Percentiles rank a stretch among this genome's conserved stretches.
Conservation (phyloP, 192 early-diverging fungal genomes). For the Polychytrium aggregatum region DNA sequence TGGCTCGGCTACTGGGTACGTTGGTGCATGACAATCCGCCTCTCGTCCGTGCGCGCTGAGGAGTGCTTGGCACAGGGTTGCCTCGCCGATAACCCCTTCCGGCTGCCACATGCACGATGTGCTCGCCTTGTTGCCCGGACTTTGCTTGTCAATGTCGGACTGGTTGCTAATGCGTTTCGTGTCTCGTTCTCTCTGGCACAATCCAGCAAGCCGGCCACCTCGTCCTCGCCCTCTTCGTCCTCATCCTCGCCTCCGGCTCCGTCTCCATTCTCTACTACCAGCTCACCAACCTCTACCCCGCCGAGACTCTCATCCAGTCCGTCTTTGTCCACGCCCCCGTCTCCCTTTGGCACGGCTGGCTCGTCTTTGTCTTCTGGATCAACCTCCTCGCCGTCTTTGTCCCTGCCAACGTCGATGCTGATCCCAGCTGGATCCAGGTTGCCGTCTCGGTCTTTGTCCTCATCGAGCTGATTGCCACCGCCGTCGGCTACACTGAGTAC, state of each 20-base stretch:
- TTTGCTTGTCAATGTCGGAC: no score
- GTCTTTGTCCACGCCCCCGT: slow-evolving; percentile 56
- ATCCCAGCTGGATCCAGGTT: slow-evolving; percentile 28
- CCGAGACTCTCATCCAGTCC: slow-evolving; percentile 20
- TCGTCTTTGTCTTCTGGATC: slow-evolving; percentile 43
- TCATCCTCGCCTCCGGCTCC: slow-evolving; percentile 42
- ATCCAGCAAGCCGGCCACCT: slow-evolving; percentile 28
- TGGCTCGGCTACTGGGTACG: slow-evolving; percentile 53
- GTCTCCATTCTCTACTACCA: slow-evolving; percentile 45
- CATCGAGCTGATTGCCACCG: slow-evolving; percentile 38
- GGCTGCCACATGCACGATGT: no score
- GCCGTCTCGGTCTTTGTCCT: slow-evolving; percentile 39
- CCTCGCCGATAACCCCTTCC: no score
- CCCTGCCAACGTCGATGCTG: slow-evolving; percentile 9
- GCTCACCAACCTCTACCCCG: slow-evolving; percentile 13
- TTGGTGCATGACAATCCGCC: background rate
- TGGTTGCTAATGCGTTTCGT: no score
- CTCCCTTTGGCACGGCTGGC: slow-evolving; percentile 53
- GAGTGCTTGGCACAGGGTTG: no score
- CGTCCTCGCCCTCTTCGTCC: slow-evolving; percentile 33
- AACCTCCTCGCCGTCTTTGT: slow-evolving; percentile 51
- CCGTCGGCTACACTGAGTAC: slow-evolving; percentile 47
- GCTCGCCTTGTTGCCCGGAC: no score
- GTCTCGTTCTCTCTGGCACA: no score
- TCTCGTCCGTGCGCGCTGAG: no score